These are phyloP conservation scores for Saksenaea oblongispora DNA, from an alignment of 371 early-diverging fungal species.

Conservation along the genomic window DNA sequence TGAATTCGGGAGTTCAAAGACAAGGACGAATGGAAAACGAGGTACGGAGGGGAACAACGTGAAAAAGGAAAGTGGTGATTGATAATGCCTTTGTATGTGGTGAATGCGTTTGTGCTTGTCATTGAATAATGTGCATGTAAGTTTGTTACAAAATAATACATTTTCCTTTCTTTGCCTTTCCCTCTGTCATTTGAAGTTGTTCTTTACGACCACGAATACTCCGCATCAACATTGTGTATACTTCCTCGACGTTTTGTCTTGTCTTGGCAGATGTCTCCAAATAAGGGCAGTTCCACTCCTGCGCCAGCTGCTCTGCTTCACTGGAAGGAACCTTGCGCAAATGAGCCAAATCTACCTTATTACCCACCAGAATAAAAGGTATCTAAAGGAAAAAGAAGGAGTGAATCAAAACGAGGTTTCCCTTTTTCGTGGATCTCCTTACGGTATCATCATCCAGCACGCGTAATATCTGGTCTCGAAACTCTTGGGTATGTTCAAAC, in stretches of 20 bases:
- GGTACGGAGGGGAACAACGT: neutral
- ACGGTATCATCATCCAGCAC: slow-evolving; percentile 80
- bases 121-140: neutral
- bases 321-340: slow-evolving; percentile 64
- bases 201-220: slow-evolving; percentile 23
- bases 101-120: neutral
- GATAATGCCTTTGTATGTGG: neutral
- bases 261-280: slow-evolving; percentile 87
- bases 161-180: slow-evolving; percentile 26
- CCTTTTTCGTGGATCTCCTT: slow-evolving; percentile 11
- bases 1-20: neutral
- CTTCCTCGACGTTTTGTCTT: slow-evolving; percentile 78
- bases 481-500: slow-evolving; percentile 81
- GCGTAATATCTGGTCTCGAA: slow-evolving; percentile 82
- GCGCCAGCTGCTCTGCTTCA: slow-evolving; percentile 68
- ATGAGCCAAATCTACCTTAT: slow-evolving; percentile 80
- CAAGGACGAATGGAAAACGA: neutral
- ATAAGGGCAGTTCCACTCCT: slow-evolving; percentile 79
- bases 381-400: slow-evolving; percentile 32
- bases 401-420: slow-evolving; percentile 1
- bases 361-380: slow-evolving; percentile 84
- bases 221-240: slow-evolving; percentile 72
- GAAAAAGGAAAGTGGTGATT: neutral
- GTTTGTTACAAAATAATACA: slow-evolving; percentile 19
- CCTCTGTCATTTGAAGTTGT: slow-evolving; percentile 23